Evolutionary conservation across 2,329 filamentous ascomycete species (phyloP).

Genomic region (Sarocladiaceae sp.): DNA sequence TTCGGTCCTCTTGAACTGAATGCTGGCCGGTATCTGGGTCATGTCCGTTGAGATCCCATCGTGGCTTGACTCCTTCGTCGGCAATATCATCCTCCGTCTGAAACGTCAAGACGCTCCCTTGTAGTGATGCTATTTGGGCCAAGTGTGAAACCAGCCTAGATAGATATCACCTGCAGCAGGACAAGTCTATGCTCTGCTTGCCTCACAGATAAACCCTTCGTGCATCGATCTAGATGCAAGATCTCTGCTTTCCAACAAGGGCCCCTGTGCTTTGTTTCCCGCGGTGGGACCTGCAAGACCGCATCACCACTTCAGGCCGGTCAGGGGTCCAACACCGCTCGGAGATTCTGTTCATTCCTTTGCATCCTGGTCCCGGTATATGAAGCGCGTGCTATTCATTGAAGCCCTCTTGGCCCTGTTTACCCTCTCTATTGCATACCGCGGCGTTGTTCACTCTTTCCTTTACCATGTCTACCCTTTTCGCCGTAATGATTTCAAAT

Average conservation of each 20-base stretch:
- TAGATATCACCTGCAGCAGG: no score
- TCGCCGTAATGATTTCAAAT: slow-evolving; percentile 3
- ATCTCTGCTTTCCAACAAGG: not conserved
- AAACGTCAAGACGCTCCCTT: no score
- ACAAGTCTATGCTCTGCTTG: no score
- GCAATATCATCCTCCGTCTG: no score
- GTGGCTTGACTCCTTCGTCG: no score
- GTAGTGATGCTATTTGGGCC: no score
- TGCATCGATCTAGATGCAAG: not conserved
- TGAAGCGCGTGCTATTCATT: not conserved
- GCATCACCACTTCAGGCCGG: not conserved
- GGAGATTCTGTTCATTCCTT: no score
- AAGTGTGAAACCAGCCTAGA: no score
- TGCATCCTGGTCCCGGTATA: no score
- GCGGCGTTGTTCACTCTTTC: not conserved
- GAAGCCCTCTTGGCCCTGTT: not conserved
- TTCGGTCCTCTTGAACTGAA: slow-evolving; percentile 1
- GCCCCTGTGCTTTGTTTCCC: not conserved
- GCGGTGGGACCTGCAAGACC: slow-evolving; percentile 6
- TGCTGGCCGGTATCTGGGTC: no score
- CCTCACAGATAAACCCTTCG: no score
- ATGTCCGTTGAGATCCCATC: no score
- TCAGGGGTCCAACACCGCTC: slow-evolving; percentile 1
- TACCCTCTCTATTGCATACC: slow-evolving; percentile 6
- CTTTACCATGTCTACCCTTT: slow-evolving; percentile 2